phyloP scores from a whole-genome alignment of 1,139 yeast genomes.

The Yamadazyma epiphylla region DNA sequence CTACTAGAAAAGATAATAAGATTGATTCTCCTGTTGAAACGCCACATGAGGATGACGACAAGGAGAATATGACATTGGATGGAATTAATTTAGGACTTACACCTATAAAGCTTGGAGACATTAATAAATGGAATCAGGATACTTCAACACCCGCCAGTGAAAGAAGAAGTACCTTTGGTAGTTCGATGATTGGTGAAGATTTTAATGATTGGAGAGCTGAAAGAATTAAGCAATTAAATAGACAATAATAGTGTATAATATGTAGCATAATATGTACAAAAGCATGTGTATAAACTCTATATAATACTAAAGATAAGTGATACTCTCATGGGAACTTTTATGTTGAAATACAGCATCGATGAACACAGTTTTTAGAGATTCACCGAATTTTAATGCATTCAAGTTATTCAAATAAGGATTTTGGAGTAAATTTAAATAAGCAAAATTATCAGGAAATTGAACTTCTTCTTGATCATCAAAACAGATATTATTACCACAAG shows the following conservation, averaged over 20 bases:
- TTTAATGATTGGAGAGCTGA: slow-evolving; percentile 42
- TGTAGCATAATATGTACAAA: slow-evolving; percentile 3
- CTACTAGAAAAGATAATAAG: too few relatives aligned
- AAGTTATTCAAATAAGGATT: slow-evolving; percentile 14
- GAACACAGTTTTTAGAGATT: slow-evolving; percentile 12
- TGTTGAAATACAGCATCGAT: slow-evolving; percentile 11
- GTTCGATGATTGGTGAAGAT: slow-evolving; percentile 42
- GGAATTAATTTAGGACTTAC: slow-evolving; percentile 17
- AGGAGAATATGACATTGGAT: slow-evolving; percentile 6
- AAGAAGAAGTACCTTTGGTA: slow-evolving; percentile 22
- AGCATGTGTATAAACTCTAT: background rate
- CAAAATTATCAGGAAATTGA: slow-evolving; percentile 12
- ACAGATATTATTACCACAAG: slow-evolving; percentile 15
- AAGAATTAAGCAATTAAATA: slow-evolving; percentile 30
- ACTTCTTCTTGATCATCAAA: slow-evolving; percentile 12
- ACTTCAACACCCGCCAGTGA: slow-evolving; percentile 14
- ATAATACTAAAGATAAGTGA: slow-evolving; percentile 9
- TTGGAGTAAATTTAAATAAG: slow-evolving; percentile 13
- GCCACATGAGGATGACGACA: slow-evolving; percentile 8
- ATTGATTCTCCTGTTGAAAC: too few relatives aligned
- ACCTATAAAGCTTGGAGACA: slow-evolving; percentile 16
- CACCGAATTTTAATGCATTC: slow-evolving; percentile 10
- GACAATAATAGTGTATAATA: slow-evolving; percentile 1
- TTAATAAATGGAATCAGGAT: slow-evolving; percentile 8
- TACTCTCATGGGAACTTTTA: slow-evolving; percentile 6